phyloP scores from a whole-genome alignment of 805 yeast species.

The Zygoascus ofunaensis region DNA sequence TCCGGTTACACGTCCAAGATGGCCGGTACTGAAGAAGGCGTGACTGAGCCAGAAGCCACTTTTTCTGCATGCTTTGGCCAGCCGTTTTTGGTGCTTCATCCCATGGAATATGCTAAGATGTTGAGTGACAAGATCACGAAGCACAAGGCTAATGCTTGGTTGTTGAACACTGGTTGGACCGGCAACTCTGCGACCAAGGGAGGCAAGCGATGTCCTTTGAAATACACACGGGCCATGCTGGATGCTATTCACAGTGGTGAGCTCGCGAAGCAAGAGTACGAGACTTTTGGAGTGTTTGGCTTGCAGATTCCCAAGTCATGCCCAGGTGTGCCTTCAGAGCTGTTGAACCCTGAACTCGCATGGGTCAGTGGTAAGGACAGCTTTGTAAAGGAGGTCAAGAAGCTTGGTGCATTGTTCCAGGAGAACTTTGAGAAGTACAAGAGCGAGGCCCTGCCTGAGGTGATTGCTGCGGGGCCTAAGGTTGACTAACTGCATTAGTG shows the following conservation, averaged over 20 bases:
- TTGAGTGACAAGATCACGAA: constrained; percentile 82
- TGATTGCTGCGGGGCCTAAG: constrained; percentile 86
- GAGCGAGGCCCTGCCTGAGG: constrained; percentile 75
- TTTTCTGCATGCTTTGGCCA: constrained; percentile 99
- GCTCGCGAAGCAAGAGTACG: constrained; percentile 69
- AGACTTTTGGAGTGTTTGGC: constrained; percentile 77
- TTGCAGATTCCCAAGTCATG: constrained; percentile 76
- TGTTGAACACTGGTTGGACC: constrained; percentile 97
- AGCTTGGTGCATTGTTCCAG: constrained; percentile 67
- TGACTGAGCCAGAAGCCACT: constrained; percentile 95
- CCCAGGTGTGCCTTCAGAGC: constrained; percentile 72
- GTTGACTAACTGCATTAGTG: no score
- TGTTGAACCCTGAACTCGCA: constrained; percentile 77
- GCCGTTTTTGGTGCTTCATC: constrained; percentile 96
- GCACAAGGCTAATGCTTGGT: constrained; percentile 90
- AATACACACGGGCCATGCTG: constrained; percentile 92
- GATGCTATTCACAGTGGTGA: constrained; percentile 92
- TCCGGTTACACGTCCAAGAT: constrained; percentile 98
- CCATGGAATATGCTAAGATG: constrained; percentile 96
- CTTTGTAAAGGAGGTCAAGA: constrained; percentile 46
- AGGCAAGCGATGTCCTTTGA: constrained; percentile 95
- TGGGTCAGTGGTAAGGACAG: constrained; percentile 58
- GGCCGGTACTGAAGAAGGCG: constrained; percentile 99
- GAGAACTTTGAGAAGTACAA: constrained; percentile 83
- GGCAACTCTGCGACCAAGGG: constrained; percentile 89